A percentile compares a stretch with the other conserved stretches of the same genome.
Conservation (phyloP, 148 eudicot species). For the Selenicereus undatus region DNA sequence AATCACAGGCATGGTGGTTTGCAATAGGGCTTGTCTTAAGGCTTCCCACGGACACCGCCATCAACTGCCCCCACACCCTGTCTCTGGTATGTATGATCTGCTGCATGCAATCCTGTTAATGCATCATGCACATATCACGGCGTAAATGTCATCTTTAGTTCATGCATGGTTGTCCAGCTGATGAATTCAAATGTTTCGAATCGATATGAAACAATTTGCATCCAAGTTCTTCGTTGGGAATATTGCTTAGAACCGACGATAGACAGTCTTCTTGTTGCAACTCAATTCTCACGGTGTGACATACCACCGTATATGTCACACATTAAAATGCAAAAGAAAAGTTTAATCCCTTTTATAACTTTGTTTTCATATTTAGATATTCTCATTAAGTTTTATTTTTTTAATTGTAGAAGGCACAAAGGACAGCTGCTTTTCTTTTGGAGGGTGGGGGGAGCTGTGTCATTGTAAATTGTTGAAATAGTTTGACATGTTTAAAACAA, state of each 20-base stretch:
- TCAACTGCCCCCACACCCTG: constrained; percentile 28
- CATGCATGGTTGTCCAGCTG: background rate
- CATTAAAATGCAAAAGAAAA: background rate
- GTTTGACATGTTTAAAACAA: background rate
- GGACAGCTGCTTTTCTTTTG: background rate
- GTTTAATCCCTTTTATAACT: background rate
- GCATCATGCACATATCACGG: background rate
- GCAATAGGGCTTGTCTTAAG: constrained; percentile 26
- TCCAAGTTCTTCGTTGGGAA: background rate
- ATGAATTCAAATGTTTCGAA: background rate
- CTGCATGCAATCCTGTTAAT: background rate
- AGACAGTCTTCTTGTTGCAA: constrained; percentile 15
- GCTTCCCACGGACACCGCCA: background rate
- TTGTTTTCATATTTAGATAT: too few relatives aligned
- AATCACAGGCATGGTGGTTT: constrained; percentile 47
- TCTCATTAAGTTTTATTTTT: background rate
- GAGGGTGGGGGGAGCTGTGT: too few relatives aligned
- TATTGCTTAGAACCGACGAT: constrained; percentile 19
- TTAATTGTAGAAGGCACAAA: background rate
- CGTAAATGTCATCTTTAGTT: background rate
- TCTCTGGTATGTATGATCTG: constrained; percentile 33
- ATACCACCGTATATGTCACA: background rate
- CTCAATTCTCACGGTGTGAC: constrained; percentile 22
- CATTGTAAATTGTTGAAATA: background rate
- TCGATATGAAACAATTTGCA: background rate